Percentiles rank a stretch among this genome's conserved stretches.
Evolutionary conservation across 306 rosid species (phyloP).

Genomic region (Lablab purpureus): DNA sequence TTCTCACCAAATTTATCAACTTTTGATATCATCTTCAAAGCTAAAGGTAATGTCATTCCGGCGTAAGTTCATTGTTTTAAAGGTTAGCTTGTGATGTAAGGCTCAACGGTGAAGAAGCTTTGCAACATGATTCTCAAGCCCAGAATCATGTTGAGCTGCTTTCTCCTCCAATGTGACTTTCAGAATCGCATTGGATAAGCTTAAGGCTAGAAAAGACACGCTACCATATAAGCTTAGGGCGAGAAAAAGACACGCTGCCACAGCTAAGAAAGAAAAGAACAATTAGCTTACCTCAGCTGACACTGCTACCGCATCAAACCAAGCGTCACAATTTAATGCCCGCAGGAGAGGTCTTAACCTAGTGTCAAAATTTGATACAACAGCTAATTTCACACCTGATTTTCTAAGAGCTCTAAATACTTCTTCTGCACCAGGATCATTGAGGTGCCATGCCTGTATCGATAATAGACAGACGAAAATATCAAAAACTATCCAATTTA

Average conservation of each 20-base stretch:
- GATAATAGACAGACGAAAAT: conserved; percentile 33
- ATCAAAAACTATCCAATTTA: conserved; percentile 32
- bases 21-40: conserved; percentile 10
- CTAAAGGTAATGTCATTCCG: background rate
- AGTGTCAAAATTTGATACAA: conserved; percentile 94
- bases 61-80: conserved; percentile 12
- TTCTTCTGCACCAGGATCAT: conserved; percentile 83
- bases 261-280: background rate
- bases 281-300: conserved; percentile 82
- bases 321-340: conserved; percentile 79
- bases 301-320: conserved; percentile 99
- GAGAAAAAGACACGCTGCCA: no score
- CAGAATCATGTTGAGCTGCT: conserved; percentile 31
- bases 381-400: conserved; percentile 83
- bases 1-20: conserved; percentile 20
- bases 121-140: background rate
- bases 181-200: conserved; percentile 10
- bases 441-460: conserved; percentile 92
- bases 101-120: background rate
- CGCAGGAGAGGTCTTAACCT: conserved; percentile 84
- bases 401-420: conserved; percentile 77
- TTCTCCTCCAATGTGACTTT: background rate
- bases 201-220: background rate
- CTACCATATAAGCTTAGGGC: no score
- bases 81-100: background rate